Conservation (phyloP, 495 filamentous ascomycete species). For the Neurospora intermedia region DNA sequence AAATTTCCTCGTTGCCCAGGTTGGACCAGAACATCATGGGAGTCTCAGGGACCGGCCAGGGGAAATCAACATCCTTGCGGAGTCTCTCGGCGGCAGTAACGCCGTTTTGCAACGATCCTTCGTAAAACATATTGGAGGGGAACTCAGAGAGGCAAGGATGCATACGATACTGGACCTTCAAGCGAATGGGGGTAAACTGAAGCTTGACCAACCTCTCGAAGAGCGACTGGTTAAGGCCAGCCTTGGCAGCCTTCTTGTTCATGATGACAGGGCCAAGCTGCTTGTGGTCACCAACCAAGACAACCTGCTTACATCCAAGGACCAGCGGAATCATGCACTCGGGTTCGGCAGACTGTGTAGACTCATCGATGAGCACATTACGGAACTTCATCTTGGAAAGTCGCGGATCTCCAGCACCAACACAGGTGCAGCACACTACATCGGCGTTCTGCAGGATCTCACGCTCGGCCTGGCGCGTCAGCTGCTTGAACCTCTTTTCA, state of each 20-base stretch:
- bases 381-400: slow-evolving; percentile 95
- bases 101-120: slow-evolving; percentile 93
- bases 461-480: slow-evolving; percentile 86
- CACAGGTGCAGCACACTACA: slow-evolving; percentile 98
- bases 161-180: slow-evolving; percentile 99
- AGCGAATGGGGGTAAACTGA: slow-evolving; percentile 80
- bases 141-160: slow-evolving; percentile 97
- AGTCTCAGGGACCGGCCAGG: slow-evolving; percentile 86
- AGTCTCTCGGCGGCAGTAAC: slow-evolving; percentile 83
- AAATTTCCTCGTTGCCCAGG: slow-evolving; percentile 94
- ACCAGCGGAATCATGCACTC: slow-evolving; percentile 99
- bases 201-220: slow-evolving; percentile 95
- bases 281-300: slow-evolving; percentile 96
- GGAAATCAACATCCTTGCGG: slow-evolving; percentile 92
- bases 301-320: slow-evolving; percentile 95
- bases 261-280: slow-evolving; percentile 98
- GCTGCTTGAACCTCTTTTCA: slow-evolving; percentile 94
- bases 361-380: slow-evolving; percentile 96
- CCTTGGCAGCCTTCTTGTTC: slow-evolving; percentile 99
- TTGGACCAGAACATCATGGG: slow-evolving; percentile 99
- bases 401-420: slow-evolving; percentile 92
- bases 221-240: slow-evolving; percentile 91
- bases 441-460: slow-evolving; percentile 94
- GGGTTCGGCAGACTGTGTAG: slow-evolving; percentile 96
- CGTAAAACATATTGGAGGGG: slow-evolving; percentile 99